Percentiles rank a stretch among this genome's conserved stretches.
phyloP scores from a whole-genome alignment of 2,329 filamentous ascomycete genomes.

The Corynespora cassiicola region DNA sequence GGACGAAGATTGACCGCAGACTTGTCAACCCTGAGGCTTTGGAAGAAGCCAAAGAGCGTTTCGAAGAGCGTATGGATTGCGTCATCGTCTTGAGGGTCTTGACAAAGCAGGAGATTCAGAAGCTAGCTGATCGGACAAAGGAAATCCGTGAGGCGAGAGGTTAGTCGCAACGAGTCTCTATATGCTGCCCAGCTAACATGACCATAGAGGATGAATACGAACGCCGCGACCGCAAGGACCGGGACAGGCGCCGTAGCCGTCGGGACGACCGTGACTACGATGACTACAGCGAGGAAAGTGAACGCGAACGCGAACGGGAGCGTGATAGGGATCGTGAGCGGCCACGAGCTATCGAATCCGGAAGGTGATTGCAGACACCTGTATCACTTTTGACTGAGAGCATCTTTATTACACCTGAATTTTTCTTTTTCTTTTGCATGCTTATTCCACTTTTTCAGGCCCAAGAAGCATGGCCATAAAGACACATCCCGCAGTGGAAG shows the following conservation, averaged over 20 bases:
- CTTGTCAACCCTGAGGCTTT: conserved; percentile 90
- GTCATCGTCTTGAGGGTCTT: conserved; percentile 91
- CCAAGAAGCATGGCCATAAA: no score
- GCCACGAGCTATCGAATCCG: conserved; percentile 34
- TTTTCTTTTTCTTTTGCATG: no score
- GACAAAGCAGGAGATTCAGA: conserved; percentile 87
- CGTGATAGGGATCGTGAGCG: conserved; percentile 24
- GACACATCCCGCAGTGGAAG: no score
- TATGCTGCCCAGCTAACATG: conserved; percentile 17
- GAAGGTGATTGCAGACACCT: conserved; percentile 29
- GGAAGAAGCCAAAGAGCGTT: conserved; percentile 85
- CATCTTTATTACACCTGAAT: not conserved
- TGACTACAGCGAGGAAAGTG: conserved; percentile 34
- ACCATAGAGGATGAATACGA: conserved; percentile 40
- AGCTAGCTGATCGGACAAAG: conserved; percentile 80
- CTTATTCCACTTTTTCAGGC: no score
- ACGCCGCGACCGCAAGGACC: conserved; percentile 30
- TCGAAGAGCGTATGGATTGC: conserved; percentile 89
- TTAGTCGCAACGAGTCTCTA: not conserved
- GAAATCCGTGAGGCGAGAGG: conserved; percentile 69
- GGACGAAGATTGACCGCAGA: conserved; percentile 90
- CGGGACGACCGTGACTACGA: conserved; percentile 38
- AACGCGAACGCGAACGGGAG: conserved; percentile 23
- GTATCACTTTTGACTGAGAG: conserved; percentile 1
- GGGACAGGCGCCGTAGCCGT: conserved; percentile 33